Base-by-base conservation (phyloP, 306 rosid species). In the Erythrophleum fordii region DNA sequence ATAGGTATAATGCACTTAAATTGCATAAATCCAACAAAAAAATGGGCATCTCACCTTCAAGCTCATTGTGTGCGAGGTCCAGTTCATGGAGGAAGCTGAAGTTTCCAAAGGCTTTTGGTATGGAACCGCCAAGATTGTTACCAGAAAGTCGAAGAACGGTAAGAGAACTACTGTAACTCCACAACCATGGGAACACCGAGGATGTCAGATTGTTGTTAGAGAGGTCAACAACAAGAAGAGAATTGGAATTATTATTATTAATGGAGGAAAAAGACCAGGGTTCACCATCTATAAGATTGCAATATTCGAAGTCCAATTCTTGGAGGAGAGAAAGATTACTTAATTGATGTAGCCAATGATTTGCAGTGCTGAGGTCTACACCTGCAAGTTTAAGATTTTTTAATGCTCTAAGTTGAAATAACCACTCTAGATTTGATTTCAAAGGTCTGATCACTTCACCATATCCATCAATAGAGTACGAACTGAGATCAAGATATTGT, bases 241-340 rank as follows among this genome's bases (percentile, higher is more conserved):
- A 64, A 23, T 13, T 64, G 39, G 42, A 23, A 16, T 29, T 5
- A 7, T 7, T n/a, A 7, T 53, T 55, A 16, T n/a, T n/a, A n/a
- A 35, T 35, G 39, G 39, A 35, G 4, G 2, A 2, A 35, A 35
- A 55, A 14, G 29, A 48, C 26, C 3, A 22, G 20, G 23, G 55
- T 9, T 1, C 44, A 44, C 12, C 22, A 11, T 53, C 45, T 0
- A 45, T 25, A 41, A 81, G 68, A 11, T 44, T 31, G 6, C 72
- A 75, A 0, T 0, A 0, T 18, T 0, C 0, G 3, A 75, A 23
- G 0, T 17, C 0, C 37, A 69, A 75, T 0, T 41, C 0, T 58
- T 16, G 9, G 10, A 81, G 64, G 11, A 55, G 53, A 69, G 72
- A 46, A 7, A 71, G 76, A 22, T 8, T 11, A 9, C 25, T 45